phyloP scores from a whole-genome alignment of 345 rosid genomes.

The Psidium guajava region DNA sequence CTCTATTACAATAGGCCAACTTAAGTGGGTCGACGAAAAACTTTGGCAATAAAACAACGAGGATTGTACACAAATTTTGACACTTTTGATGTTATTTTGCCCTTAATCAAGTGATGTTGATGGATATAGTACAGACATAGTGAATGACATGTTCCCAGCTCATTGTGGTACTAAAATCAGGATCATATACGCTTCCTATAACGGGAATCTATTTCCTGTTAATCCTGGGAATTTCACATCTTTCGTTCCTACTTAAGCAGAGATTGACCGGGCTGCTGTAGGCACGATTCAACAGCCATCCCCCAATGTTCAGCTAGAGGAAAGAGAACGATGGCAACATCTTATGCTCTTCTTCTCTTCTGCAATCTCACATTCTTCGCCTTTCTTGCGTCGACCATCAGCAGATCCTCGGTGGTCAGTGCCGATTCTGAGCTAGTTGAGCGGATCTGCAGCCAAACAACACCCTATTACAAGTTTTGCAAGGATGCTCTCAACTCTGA shows the following conservation, averaged over 20 bases:
- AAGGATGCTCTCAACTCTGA: conserved; percentile 1
- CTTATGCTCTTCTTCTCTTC: not conserved
- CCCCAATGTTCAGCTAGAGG: not conserved
- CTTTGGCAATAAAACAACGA: no score
- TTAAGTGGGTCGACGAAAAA: no score
- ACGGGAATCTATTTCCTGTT: not conserved
- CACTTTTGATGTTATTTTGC: no score
- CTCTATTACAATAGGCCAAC: no score
- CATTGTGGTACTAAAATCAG: not conserved
- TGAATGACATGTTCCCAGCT: not conserved
- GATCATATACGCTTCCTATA: not conserved
- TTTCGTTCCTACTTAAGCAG: not conserved
- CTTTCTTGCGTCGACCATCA: not conserved
- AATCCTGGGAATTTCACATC: not conserved
- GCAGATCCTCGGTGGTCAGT: no score
- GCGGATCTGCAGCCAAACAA: conserved; percentile 4
- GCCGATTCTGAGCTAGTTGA: not conserved
- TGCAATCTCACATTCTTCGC: not conserved
- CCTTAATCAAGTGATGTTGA: no score
- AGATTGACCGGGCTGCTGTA: not conserved
- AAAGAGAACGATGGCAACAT: not conserved
- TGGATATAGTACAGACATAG: not conserved
- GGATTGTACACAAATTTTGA: no score
- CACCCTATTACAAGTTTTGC: conserved; percentile 9
- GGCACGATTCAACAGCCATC: not conserved